phyloP scores from a whole-genome alignment of 1,284 basidiomycete species.

The Papiliotrema laurentii region DNA sequence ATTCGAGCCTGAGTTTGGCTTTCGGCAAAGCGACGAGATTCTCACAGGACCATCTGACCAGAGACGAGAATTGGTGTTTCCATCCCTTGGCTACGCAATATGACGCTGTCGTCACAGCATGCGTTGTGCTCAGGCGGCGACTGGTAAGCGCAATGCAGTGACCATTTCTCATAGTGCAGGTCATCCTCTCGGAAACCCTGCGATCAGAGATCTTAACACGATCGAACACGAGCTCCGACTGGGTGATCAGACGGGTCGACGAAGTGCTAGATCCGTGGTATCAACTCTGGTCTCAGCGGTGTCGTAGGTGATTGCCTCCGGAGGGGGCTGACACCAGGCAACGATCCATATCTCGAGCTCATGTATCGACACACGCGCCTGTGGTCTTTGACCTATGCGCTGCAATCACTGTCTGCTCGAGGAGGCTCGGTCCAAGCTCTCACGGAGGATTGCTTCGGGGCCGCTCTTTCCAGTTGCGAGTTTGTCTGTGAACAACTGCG shows the following conservation, averaged over 20 bases:
- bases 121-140: neutral
- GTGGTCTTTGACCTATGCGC: slow-evolving; percentile 1
- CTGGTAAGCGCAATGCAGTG: neutral
- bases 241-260: neutral
- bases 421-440: neutral
- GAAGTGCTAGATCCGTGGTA: slow-evolving; percentile 1
- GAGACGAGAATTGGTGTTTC: slow-evolving; percentile 1
- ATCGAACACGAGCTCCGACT: neutral
- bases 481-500: slow-evolving; percentile 1
- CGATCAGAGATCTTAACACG: neutral
- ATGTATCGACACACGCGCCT: slow-evolving; percentile 1
- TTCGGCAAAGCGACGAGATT: slow-evolving; percentile 4
- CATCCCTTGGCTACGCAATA: neutral
- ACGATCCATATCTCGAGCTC: neutral
- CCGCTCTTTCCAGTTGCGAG: neutral
- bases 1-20: slow-evolving; percentile 3
- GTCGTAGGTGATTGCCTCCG: neutral
- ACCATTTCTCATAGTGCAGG: neutral
- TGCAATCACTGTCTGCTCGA: neutral
- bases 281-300: neutral
- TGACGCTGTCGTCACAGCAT: neutral
- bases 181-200: neutral
- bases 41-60: neutral
- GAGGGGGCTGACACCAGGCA: neutral
- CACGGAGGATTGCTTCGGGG: neutral